Conservation (phyloP, 768 basidiomycete genomes). For the Gautieria morchelliformis region DNA sequence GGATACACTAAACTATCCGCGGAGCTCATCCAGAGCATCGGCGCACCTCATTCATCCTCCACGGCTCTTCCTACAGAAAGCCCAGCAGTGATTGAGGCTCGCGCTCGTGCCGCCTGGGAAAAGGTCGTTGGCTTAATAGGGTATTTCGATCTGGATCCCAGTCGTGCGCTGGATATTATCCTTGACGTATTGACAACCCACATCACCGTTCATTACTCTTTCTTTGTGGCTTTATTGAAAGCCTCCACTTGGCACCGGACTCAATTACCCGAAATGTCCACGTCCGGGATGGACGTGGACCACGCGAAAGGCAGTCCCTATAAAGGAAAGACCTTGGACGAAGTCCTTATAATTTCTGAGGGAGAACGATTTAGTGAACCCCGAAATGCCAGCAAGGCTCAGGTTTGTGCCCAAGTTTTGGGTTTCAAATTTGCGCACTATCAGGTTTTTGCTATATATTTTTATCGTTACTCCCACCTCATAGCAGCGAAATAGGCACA, state of each 20-base stretch:
- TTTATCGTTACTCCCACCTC: not conserved
- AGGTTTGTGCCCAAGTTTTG: conserved; percentile 79
- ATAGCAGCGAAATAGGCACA: conserved; percentile 29
- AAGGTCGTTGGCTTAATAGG: conserved; percentile 84
- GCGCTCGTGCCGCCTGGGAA: conserved; percentile 67
- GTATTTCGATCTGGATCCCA: conserved; percentile 95
- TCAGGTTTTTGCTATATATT: conserved; percentile 44
- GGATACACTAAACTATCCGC: conserved; percentile 90
- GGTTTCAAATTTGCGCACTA: conserved; percentile 97
- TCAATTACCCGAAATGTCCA: not conserved
- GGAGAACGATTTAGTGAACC: conserved; percentile 7
- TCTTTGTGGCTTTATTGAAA: conserved; percentile 80
- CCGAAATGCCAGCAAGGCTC: conserved; percentile 30
- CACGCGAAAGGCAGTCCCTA: conserved; percentile 23
- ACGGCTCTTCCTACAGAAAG: conserved; percentile 62
- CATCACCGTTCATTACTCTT: conserved; percentile 71
- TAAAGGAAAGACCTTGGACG: conserved; percentile 54
- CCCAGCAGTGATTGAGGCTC: conserved; percentile 44
- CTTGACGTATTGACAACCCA: conserved; percentile 85
- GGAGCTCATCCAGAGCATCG: conserved; percentile 71
- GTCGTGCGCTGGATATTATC: conserved; percentile 86
- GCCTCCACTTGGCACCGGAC: conserved; percentile 70
- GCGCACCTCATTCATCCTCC: conserved; percentile 58
- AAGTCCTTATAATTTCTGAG: conserved; percentile 53
- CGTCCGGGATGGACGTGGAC: not conserved